A percentile compares a stretch with the other conserved stretches of the same genome.
phyloP scores from a whole-genome alignment of 805 yeast genomes.

The Schizosaccharomyces cryophilus region DNA sequence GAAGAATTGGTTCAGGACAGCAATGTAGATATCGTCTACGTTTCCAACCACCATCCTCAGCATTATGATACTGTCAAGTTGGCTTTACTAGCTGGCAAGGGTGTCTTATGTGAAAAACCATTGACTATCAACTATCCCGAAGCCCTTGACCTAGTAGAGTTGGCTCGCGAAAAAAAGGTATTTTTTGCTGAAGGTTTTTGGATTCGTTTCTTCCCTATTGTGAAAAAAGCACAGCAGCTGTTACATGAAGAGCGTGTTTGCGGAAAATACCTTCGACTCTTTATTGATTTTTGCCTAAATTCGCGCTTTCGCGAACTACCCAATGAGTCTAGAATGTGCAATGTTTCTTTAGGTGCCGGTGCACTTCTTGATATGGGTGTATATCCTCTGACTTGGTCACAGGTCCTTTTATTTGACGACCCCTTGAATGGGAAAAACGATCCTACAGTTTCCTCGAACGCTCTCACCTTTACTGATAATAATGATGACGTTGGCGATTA shows the following conservation, averaged over 20 bases:
- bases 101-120: constrained; percentile 33
- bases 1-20: constrained; percentile 20
- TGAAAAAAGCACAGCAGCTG: constrained; percentile 16
- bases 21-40: constrained; percentile 23
- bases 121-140: constrained; percentile 24
- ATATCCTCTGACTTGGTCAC: constrained; percentile 22
- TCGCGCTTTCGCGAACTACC: constrained; percentile 16
- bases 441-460: not conserved
- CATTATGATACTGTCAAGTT: constrained; percentile 22
- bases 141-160: constrained; percentile 18
- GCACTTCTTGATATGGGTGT: constrained; percentile 32
- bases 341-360: constrained; percentile 29
- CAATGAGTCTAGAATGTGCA: constrained; percentile 18
- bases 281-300: constrained; percentile 21
- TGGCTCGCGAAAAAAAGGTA: constrained; percentile 21
- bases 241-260: constrained; percentile 19
- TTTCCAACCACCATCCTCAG: constrained; percentile 28
- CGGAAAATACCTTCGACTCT: constrained; percentile 24
- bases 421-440: constrained; percentile 4
- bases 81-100: constrained; percentile 21
- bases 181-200: constrained; percentile 34
- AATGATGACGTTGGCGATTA: not conserved
- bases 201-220: constrained; percentile 20
- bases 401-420: constrained; percentile 6
- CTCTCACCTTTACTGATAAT: not conserved